Conservation (phyloP, 768 basidiomycete genomes). For the Gloeophyllum trabeum region DNA sequence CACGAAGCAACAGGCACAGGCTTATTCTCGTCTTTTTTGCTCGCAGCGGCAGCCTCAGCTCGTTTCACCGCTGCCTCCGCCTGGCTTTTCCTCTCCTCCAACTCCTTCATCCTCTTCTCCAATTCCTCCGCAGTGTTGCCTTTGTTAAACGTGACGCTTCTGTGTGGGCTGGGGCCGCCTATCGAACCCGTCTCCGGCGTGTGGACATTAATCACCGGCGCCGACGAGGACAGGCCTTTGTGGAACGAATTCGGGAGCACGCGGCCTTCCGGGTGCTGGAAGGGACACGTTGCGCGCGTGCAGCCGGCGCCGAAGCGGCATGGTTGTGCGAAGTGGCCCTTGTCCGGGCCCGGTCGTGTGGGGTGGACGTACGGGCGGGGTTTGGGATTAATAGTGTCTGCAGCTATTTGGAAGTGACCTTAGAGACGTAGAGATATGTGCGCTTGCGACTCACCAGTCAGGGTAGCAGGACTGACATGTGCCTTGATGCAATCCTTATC, state of each 20-base stretch:
- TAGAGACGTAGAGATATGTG: background rate
- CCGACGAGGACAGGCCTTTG: slow-evolving; percentile 52
- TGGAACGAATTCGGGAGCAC: slow-evolving; percentile 75
- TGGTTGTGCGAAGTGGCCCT: slow-evolving; percentile 31
- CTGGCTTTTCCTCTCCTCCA: slow-evolving; percentile 52
- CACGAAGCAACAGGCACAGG: slow-evolving; percentile 26
- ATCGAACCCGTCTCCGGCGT: slow-evolving; percentile 60
- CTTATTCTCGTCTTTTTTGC: slow-evolving; percentile 43
- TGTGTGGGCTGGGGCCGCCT: slow-evolving; percentile 51
- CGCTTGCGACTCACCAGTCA: slow-evolving; percentile 34
- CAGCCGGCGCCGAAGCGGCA: slow-evolving; percentile 84
- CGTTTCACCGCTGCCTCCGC: slow-evolving; percentile 58
- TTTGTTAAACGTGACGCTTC: slow-evolving; percentile 64
- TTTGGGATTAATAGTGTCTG: slow-evolving; percentile 3
- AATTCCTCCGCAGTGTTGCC: slow-evolving; percentile 28
- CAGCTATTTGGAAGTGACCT: slow-evolving; percentile 11
- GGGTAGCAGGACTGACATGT: slow-evolving; percentile 81
- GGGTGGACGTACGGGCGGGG: slow-evolving; percentile 58
- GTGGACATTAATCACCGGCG: slow-evolving; percentile 49
- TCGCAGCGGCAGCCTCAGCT: slow-evolving; percentile 51
- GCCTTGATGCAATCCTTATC: slow-evolving; percentile 91
- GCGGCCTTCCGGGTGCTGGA: slow-evolving; percentile 83
- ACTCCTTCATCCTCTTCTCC: slow-evolving; percentile 45
- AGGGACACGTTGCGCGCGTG: slow-evolving; percentile 59
- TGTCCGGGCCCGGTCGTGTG: slow-evolving; percentile 21